These are phyloP conservation scores for Colletotrichum sansevieriae DNA, from an alignment of 2,329 filamentous ascomycete genomes.

Conservation along the genomic window DNA sequence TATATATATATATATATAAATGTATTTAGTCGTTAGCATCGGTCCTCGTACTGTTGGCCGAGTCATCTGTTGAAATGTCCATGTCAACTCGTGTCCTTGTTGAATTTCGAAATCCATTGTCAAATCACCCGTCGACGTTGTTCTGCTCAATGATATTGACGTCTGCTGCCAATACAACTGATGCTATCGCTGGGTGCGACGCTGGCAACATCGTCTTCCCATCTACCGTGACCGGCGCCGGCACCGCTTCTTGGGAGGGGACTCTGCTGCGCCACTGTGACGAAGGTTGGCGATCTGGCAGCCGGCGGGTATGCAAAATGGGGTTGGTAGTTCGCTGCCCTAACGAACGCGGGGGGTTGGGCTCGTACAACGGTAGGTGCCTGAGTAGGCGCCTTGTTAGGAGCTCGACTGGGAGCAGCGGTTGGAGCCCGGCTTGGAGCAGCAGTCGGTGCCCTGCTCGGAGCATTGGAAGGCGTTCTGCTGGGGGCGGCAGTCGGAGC, in stretches of 20 bases:
- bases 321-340: slow-evolving; percentile 18
- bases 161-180: slow-evolving; percentile 66
- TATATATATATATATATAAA: too few relatives aligned
- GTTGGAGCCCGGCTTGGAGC: slow-evolving; percentile 19
- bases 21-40: neutral
- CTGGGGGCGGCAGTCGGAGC: slow-evolving; percentile 22
- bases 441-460: slow-evolving; percentile 24
- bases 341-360: slow-evolving; percentile 21
- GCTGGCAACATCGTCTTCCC: slow-evolving; percentile 65
- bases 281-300: slow-evolving; percentile 45
- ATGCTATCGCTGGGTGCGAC: slow-evolving; percentile 73
- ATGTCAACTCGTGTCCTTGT: neutral
- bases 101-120: too few relatives aligned
- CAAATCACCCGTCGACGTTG: neutral
- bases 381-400: slow-evolving; percentile 29
- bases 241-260: slow-evolving; percentile 57
- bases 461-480: slow-evolving; percentile 9
- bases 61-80: neutral
- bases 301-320: slow-evolving; percentile 40
- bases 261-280: slow-evolving; percentile 50
- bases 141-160: slow-evolving; percentile 45
- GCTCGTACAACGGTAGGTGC: slow-evolving; percentile 15
- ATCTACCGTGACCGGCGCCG: slow-evolving; percentile 56
- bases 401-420: slow-evolving; percentile 14
- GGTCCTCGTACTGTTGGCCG: slow-evolving; percentile 17